Percentiles rank a stretch among this genome's conserved stretches.
Evolutionary conservation across 148 eudicot species (phyloP).

Genomic region (Persicaria tinctoria): DNA sequence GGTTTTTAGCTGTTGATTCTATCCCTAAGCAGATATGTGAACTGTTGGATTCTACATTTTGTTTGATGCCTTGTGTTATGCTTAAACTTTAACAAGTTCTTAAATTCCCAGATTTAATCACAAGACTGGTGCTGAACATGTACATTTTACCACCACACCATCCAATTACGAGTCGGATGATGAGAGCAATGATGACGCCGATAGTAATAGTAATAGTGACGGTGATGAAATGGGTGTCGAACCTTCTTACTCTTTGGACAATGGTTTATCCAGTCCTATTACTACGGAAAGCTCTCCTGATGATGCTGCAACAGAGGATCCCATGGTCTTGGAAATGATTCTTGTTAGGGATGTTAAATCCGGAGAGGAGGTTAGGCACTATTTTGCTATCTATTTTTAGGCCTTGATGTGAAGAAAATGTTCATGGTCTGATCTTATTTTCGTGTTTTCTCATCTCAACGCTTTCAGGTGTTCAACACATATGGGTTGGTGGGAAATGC

Average conservation of each 20-base stretch:
- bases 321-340: conserved; percentile 62
- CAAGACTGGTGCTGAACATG: conserved; percentile 93
- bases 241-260: neutral
- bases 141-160: conserved; percentile 56
- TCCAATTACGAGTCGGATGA: conserved; percentile 17
- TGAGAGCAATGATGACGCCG: conserved; percentile 14
- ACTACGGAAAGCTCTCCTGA: conserved; percentile 16
- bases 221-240: neutral
- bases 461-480: conserved; percentile 74
- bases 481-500: conserved; percentile 89
- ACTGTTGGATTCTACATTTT: neutral
- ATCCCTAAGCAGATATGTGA: neutral
- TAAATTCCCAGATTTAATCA: conserved; percentile 63
- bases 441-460: conserved; percentile 12
- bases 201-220: conserved; percentile 14
- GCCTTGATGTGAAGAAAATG: neutral
- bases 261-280: neutral
- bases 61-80: neutral
- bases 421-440: neutral
- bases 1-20: neutral
- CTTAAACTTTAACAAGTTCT: neutral
- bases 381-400: neutral
- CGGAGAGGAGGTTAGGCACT: conserved; percentile 57
- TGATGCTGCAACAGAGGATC: conserved; percentile 27
- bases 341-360: conserved; percentile 73